These are phyloP conservation scores for Blastocladiella britannica DNA, from an alignment of 192 early-diverging fungal genomes.

Conservation along the genomic window DNA sequence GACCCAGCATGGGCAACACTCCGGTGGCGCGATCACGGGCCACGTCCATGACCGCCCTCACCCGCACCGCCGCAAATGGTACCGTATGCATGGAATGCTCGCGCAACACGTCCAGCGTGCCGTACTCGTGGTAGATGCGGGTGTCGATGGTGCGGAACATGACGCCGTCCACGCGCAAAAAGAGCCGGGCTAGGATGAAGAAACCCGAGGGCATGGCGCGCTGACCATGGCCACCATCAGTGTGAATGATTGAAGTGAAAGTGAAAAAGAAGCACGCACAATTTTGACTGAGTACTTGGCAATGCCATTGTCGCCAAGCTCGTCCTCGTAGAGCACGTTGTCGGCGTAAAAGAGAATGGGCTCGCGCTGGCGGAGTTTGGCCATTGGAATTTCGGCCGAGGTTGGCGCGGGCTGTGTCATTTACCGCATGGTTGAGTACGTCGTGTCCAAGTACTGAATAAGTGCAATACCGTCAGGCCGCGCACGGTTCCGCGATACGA, in stretches of 20 bases:
- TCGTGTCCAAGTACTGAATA: background rate
- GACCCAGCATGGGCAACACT: background rate
- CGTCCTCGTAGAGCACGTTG: constrained; percentile 84
- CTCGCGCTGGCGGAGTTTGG: constrained; percentile 49
- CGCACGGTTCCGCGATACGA: constrained; percentile 44
- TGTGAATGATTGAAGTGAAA: background rate
- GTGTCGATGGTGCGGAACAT: constrained; percentile 80
- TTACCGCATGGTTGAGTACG: background rate
- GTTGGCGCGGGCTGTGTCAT: constrained; percentile 13
- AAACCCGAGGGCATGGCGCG: constrained; percentile 88
- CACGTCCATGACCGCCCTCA: background rate
- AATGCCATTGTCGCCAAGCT: constrained; percentile 84
- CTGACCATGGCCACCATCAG: constrained; percentile 10
- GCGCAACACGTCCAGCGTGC: constrained; percentile 29
- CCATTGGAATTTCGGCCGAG: constrained; percentile 43
- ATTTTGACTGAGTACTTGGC: constrained; percentile 57
- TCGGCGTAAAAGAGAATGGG: constrained; percentile 90
- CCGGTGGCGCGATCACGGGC: background rate
- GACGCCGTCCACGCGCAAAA: constrained; percentile 84
- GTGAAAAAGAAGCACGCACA: constrained; percentile 20
- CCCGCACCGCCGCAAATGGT: too few species aligned
- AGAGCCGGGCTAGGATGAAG: constrained; percentile 66
- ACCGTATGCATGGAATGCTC: constrained; percentile 34
- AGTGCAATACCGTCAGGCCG: background rate
- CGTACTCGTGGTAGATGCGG: constrained; percentile 73